Base-by-base conservation (phyloP, 1,139 yeast genomes). In the Pneumocystis jirovecii region DNA sequence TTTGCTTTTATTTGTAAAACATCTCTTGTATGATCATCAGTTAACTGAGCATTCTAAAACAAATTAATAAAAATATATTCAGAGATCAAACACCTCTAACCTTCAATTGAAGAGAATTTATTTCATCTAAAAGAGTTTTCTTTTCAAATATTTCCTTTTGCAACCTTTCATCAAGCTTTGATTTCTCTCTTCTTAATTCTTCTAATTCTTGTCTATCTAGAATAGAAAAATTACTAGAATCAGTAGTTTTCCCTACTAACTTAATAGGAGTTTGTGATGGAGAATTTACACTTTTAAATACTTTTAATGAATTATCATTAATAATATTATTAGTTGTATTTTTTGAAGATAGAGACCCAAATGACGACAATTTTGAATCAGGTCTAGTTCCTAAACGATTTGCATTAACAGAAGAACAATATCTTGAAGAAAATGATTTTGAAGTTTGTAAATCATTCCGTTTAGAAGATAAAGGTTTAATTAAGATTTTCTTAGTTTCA, bases 131-230 rank as follows among this genome's bases (percentile, higher is more conserved):
- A 39, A 39, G 61, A 25, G 29, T 31, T 21, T 42, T 21, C 73
- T 62, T 76, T 76, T 69, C 75, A 72, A 35, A 73, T 73, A 25
- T 78, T 72, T 60, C 78, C 77, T 65, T 79, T 80, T 64, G 77
- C 79, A 67, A 80, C 83, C 60, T 77, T 75, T 4, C 61, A 60
- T 73, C 66, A 87, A 86, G 84, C 59, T 75, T 74, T 65, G 76
- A 74, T 69, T 82, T 84, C 68, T 85, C 89, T 21, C 73, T 74
- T 68, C 84, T 78, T 64, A 87, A 75, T 29, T 75, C 77, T 62
- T 80, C 81, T 34, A 87, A 73, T 68, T 86, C 89, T 21, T 77
- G 79, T 64, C 71, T 72, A 61, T 81, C 83, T 3, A 68, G 64
- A 61, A 68, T 66, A 0, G 79, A 70, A 17, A 74, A 68, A 1